Percentiles rank a stretch among this genome's conserved stretches.
phyloP scores from a whole-genome alignment of 495 filamentous ascomycete species.

The Entonaema liquescens region DNA sequence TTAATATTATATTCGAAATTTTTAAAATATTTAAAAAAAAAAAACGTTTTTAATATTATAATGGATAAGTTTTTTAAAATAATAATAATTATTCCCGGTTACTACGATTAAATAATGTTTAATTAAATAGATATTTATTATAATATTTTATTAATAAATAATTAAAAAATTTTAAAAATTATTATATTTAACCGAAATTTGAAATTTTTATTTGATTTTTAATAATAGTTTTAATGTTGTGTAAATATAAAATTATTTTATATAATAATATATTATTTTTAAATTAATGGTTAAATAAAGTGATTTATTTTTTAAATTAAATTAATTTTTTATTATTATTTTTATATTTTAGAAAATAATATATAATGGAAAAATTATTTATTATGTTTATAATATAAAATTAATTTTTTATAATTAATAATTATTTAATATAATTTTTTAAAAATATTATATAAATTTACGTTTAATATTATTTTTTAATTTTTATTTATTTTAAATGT shows the following conservation, averaged over 20 bases:
- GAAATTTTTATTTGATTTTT: neutral
- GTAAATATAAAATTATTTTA: slow-evolving; percentile 9
- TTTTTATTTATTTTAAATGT: neutral
- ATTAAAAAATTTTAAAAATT: slow-evolving; percentile 1
- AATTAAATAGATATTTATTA: neutral
- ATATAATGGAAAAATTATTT: neutral
- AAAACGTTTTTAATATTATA: slow-evolving; percentile 1
- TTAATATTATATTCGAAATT: neutral
- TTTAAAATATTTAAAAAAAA: neutral
- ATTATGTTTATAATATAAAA: slow-evolving; percentile 5
- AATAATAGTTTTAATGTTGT: neutral
- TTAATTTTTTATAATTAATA: neutral
- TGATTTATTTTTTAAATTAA: slow-evolving; percentile 5
- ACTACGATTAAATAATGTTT: neutral
- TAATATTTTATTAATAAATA: neutral
- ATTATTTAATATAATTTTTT: neutral
- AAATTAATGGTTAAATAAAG: slow-evolving; percentile 5
- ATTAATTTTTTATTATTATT: slow-evolving; percentile 6
- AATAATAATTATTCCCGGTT: neutral
- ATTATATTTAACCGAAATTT: neutral
- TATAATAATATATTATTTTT: neutral
- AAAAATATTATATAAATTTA: slow-evolving; percentile 15
- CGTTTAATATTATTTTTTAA: neutral
- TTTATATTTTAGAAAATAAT: slow-evolving; percentile 1
- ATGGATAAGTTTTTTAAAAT: neutral